Evolutionary conservation across 805 yeast genomes (phyloP), one percentile per base, ranked within the genome.

Genomic region (Cyberlindnera euphorbiae): DNA sequence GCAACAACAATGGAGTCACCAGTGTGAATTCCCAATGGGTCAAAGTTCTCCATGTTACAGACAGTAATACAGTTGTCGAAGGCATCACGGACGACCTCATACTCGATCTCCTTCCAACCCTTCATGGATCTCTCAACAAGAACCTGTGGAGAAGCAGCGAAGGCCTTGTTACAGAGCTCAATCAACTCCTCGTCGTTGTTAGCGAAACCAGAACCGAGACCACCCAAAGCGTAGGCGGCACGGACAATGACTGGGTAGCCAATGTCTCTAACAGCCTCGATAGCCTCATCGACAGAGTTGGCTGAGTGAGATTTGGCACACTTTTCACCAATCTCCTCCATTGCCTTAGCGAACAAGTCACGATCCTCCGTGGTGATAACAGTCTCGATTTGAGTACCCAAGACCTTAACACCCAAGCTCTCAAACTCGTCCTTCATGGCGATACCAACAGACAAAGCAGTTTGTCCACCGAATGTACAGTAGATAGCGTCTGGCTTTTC

Each of bases 1-100:
- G 98, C 98, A 57, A 93, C 96, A 33, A 90, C 98, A 55, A 90
- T 93, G 28, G 98, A 93, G 63, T 90, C 98, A 69, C 98, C 98
- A 39, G 98, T 90, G 67, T 90, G 98, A 53, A 90, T 83, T 53
- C 98, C 98, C 52, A 90, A 76, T 28, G 98, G 98, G 65, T 90
- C 98, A 53, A 90, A 90, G 71, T 90, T 90, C 69, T 90, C 98
- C 98, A 90, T 90, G 67, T 90, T 90, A 74, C 98, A 90, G 35
- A 90, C 98, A 29, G 98, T 90, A 60, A 90, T 90, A 75, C 98
- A 90, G 75, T 90, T 90, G 50, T 82, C 96, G 38, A 83, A 90
- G 46, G 93, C 76, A 69, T 90, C 98, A 59, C 98, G 82, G 39
- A 90, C 97, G 48, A 90, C 98, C 70, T 90, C 98, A 62, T 90